These are phyloP conservation scores for Solanum hybrid DNA, from an alignment of 305 asterid genomes.

Conservation along the genomic window DNA sequence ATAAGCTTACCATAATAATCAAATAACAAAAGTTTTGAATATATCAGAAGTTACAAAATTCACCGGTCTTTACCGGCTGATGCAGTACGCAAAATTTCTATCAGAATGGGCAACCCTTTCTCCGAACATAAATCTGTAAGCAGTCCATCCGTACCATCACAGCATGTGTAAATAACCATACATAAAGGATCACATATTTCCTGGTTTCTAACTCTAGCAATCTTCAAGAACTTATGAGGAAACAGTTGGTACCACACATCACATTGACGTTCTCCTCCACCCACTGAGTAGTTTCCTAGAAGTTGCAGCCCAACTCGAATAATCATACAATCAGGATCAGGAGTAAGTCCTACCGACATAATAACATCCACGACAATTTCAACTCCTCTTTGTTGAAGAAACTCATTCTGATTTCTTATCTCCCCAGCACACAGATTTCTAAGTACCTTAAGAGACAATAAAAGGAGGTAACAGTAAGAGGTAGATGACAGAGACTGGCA, in stretches of 20 bases:
- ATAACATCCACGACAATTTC: constrained; percentile 30
- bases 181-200: constrained; percentile 65
- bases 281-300: constrained; percentile 66
- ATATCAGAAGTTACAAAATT: background rate
- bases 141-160: constrained; percentile 27
- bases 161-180: constrained; percentile 65
- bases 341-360: constrained; percentile 21
- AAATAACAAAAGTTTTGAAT: background rate
- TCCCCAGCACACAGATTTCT: constrained; percentile 85
- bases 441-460: constrained; percentile 49
- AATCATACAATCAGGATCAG: constrained; percentile 29
- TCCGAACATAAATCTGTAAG: constrained; percentile 35
- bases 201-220: constrained; percentile 42
- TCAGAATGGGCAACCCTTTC: constrained; percentile 33
- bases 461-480: constrained; percentile 30
- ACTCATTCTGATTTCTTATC: constrained; percentile 44
- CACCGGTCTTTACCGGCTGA: constrained; percentile 35
- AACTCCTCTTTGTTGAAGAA: constrained; percentile 55
- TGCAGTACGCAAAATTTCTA: constrained; percentile 44
- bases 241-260: constrained; percentile 54
- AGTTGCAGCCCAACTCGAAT: constrained; percentile 57
- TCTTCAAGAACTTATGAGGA: constrained; percentile 39
- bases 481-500: constrained; percentile 32
- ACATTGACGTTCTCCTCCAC: constrained; percentile 43
- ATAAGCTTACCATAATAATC: background rate